Evolutionary conservation across 2,329 filamentous ascomycete genomes (phyloP).

Genomic region (Trichophyton rubrum): DNA sequence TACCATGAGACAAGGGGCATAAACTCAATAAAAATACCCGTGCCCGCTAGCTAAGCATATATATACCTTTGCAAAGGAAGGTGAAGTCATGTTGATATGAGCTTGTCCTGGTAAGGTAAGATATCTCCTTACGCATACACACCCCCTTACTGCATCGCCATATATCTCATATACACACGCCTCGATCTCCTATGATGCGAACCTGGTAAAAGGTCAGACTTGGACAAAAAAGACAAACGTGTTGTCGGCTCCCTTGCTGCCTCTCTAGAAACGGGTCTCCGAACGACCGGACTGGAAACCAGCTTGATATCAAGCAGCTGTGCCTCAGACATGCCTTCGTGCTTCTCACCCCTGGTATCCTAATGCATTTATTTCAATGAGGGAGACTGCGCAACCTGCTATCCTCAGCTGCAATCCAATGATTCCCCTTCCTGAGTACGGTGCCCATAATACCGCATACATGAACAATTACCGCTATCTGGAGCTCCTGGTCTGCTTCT

Average conservation of each 20-base stretch:
- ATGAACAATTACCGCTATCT: constrained; percentile 21
- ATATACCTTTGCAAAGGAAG: not conserved
- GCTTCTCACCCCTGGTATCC: not conserved
- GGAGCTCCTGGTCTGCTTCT: constrained; percentile 30
- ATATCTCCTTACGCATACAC: too few relatives aligned
- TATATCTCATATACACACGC: not conserved
- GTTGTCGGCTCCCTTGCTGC: not conserved
- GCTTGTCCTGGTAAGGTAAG: not conserved
- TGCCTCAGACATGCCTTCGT: not conserved
- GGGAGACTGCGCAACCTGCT: not conserved
- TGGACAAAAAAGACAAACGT: constrained; percentile 3
- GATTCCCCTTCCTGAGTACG: not conserved
- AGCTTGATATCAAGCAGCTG: not conserved
- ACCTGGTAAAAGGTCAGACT: constrained; percentile 38
- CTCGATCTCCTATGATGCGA: constrained; percentile 31
- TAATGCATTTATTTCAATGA: not conserved
- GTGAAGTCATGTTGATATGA: not conserved
- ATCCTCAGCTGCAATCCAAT: not conserved
- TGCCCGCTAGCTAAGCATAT: too few relatives aligned
- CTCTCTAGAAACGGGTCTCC: not conserved
- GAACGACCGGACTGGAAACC: not conserved
- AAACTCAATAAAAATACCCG: too few relatives aligned
- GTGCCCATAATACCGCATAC: not conserved
- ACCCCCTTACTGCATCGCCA: not conserved
- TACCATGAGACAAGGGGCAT: too few relatives aligned